Conservation (phyloP, 202 grass and related monocot species). For the Digitaria exilis region DNA sequence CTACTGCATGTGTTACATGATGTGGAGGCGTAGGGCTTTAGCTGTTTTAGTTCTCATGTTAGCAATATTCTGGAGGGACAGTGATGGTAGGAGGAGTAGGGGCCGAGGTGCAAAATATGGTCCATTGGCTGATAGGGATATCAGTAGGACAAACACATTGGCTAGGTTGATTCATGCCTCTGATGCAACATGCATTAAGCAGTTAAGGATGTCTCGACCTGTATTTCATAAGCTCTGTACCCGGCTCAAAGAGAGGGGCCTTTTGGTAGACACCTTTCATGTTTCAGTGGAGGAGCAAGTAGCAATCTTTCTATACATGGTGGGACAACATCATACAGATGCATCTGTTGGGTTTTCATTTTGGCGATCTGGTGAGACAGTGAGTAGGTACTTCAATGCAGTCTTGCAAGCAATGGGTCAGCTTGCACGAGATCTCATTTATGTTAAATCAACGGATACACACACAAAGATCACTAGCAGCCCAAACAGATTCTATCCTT, state of each 20-base stretch:
- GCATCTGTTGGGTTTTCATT: not conserved
- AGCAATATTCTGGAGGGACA: too few relatives aligned
- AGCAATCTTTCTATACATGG: not conserved
- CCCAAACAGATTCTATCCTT: conserved; percentile 6
- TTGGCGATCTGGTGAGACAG: not conserved
- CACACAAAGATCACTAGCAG: not conserved
- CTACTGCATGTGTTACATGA: too few relatives aligned
- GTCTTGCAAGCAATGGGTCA: not conserved
- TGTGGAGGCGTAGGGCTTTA: too few relatives aligned
- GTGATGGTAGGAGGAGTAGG: too few relatives aligned
- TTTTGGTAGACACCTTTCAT: not conserved
- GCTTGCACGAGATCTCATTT: not conserved
- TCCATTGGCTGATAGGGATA: too few relatives aligned
- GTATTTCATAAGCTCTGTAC: not conserved
- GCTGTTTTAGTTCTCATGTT: too few relatives aligned
- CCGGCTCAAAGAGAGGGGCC: not conserved
- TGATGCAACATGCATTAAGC: too few relatives aligned
- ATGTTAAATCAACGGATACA: not conserved
- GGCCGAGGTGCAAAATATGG: too few relatives aligned
- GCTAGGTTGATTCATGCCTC: too few relatives aligned
- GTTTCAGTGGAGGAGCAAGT: conserved; percentile 11
- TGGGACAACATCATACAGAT: not conserved
- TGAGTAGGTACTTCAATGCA: not conserved
- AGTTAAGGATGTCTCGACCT: not conserved
- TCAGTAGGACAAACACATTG: too few relatives aligned